Evolutionary conservation across 805 yeast genomes (phyloP).

Genomic region (Zygosaccharomyces siamensis): DNA sequence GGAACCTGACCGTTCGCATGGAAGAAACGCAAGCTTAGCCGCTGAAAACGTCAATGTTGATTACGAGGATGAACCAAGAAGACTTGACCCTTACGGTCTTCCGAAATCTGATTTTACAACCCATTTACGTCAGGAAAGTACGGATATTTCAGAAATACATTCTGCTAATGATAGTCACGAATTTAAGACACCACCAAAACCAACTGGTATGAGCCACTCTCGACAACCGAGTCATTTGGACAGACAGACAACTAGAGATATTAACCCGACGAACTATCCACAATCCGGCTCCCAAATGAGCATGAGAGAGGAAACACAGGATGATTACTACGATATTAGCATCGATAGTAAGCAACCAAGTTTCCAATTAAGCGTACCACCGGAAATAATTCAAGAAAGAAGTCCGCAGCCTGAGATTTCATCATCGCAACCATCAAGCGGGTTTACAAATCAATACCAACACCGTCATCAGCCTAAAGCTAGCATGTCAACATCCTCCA

Average conservation of each 20-base stretch:
- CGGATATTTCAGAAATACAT: not conserved
- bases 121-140: not conserved
- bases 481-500: slow-evolving; percentile 10
- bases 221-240: not conserved
- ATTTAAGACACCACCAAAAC: slow-evolving; percentile 1
- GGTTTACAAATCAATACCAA: not conserved
- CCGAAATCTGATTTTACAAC: not conserved
- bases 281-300: slow-evolving; percentile 2
- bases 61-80: not conserved
- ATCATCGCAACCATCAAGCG: not conserved
- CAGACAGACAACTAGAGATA: not conserved
- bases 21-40: not conserved
- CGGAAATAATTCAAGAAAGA: not conserved
- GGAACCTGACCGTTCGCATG: not conserved
- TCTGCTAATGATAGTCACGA: slow-evolving; percentile 1
- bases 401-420: not conserved
- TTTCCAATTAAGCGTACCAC: slow-evolving; percentile 2
- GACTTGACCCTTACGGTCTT: not conserved
- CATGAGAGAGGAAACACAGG: not conserved
- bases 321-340: not conserved
- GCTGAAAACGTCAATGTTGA: not conserved
- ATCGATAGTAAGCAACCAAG: slow-evolving; percentile 1
- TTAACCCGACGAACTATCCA: not conserved
- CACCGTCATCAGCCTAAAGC: slow-evolving; percentile 1
- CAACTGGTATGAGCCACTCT: not conserved